Evolutionary conservation across 2,329 filamentous ascomycete species (phyloP), one percentile per base, ranked within the genome.

Genomic region (Chaetomiaceae sp.): DNA sequence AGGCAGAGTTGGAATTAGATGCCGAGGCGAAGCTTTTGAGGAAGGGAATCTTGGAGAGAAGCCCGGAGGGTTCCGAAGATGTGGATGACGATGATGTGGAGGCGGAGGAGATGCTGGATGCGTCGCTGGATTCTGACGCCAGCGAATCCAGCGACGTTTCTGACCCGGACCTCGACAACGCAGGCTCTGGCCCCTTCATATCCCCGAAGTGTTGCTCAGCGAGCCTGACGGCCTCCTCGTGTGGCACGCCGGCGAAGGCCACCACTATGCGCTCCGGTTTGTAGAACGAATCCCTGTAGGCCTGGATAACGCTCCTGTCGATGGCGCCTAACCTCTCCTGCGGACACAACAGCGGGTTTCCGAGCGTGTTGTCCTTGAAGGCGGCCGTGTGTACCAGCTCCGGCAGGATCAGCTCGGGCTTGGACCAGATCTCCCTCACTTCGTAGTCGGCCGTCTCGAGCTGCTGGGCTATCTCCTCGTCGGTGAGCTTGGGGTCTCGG

Each of bases 341-440:
- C 0, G 93, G 93, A 66, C 93, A 99, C 44, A 99, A 72, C 58
- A 99, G 69, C 4, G 93, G 93, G 69, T 97, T 95, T 33, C 93
- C 93, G 12, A 99, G 77, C 0, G 93, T 97, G 71, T 99, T 97
- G 66, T 93, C 87, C 73, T 90, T 93, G 72, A 89, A 99, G 2
- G 91, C 93, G 9, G 93, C 90, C 74, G 91, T 93, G 68, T 99
- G 93, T 33, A 97, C 86, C 60, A 99, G 73, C 71, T 99, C 93
- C 0, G 93, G 93, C 54, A 99, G 74, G 60, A 99, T 97, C 50
- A 99, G 79, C 64, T 97, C 92, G 0, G 93, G 91, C 76, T 95
- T 97, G 61, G 86, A 86, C 93, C 93, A 99, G 50, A 99, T 97
- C 74, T 97, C 93, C 20, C 83, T 83, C 67, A 99, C 93, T 72